These are phyloP conservation scores for Eucalyptus sp. DNA, from an alignment of 345 rosid species.

Conservation along the genomic window DNA sequence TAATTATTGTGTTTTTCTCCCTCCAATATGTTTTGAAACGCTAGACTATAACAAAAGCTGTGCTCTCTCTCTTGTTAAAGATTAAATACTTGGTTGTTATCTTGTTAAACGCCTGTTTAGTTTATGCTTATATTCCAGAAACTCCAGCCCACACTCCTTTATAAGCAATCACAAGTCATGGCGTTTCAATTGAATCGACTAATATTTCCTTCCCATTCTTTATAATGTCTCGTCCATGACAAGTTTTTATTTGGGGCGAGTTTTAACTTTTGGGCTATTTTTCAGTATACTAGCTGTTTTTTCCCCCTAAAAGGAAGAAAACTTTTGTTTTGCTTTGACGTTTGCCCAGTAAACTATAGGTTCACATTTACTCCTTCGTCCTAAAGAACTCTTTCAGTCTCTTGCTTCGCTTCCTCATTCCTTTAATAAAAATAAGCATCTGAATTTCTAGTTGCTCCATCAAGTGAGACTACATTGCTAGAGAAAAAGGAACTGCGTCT, in stretches of 20 bases:
- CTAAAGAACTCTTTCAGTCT: background rate
- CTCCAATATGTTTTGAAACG: background rate
- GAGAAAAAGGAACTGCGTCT: too few relatives aligned
- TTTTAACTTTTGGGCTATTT: background rate
- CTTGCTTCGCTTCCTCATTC: too few relatives aligned
- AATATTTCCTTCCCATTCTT: background rate
- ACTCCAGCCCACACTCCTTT: background rate
- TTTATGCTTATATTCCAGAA: background rate
- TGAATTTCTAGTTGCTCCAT: too few relatives aligned
- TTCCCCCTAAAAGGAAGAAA: fast-evolving
- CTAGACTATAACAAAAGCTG: background rate
- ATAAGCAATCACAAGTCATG: background rate
- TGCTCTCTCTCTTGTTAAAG: background rate
- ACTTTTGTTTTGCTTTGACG: background rate
- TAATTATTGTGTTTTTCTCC: background rate
- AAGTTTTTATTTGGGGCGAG: background rate
- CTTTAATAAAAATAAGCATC: too few relatives aligned
- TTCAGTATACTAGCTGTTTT: background rate
- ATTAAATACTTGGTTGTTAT: background rate
- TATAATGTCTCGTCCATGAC: background rate
- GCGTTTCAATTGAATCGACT: too few relatives aligned
- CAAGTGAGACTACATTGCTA: too few relatives aligned
- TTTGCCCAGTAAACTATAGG: background rate
- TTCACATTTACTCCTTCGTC: background rate
- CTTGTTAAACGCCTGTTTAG: background rate